Evolutionary conservation across 2,329 filamentous ascomycete genomes (phyloP).

Genomic region (Penicillium paneum): DNA sequence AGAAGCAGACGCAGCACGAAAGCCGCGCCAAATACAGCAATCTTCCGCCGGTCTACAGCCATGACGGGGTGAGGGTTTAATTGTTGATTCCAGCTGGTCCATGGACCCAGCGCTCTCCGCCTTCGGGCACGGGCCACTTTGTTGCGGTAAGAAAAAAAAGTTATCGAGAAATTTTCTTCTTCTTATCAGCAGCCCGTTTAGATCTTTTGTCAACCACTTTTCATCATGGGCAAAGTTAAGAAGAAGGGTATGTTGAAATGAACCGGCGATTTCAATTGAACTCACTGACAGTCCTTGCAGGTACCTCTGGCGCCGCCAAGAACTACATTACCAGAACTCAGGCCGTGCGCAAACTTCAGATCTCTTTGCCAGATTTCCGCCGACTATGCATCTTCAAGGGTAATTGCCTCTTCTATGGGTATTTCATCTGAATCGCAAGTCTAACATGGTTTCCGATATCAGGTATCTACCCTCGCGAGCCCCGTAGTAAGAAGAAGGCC

Average conservation of each 20-base stretch:
- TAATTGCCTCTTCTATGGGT: slow-evolving; percentile 23
- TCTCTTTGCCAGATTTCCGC: slow-evolving; percentile 94
- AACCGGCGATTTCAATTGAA: not conserved
- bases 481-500: slow-evolving; percentile 94
- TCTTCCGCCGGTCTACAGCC: slow-evolving; percentile 58
- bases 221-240: slow-evolving; percentile 71
- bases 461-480: slow-evolving; percentile 95
- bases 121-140: slow-evolving; percentile 34
- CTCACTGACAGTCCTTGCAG: slow-evolving; percentile 39
- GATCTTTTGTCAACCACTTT: slow-evolving; percentile 19
- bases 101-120: slow-evolving; percentile 12
- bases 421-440: not conserved
- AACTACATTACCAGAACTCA: slow-evolving; percentile 98
- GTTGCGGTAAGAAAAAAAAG: slow-evolving; percentile 32
- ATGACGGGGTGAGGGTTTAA: slow-evolving; percentile 34
- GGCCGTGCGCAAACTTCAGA: slow-evolving; percentile 95
- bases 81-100: slow-evolving; percentile 10
- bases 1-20: slow-evolving; percentile 75
- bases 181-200: slow-evolving; percentile 33
- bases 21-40: slow-evolving; percentile 69
- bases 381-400: slow-evolving; percentile 99
- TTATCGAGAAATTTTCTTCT: slow-evolving; percentile 39
- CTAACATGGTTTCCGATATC: slow-evolving; percentile 14
- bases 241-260: slow-evolving; percentile 68
- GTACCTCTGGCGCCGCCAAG: slow-evolving; percentile 86